phyloP scores from a whole-genome alignment of 2,329 filamentous ascomycete genomes.

The Pseudocercospora vitis region DNA sequence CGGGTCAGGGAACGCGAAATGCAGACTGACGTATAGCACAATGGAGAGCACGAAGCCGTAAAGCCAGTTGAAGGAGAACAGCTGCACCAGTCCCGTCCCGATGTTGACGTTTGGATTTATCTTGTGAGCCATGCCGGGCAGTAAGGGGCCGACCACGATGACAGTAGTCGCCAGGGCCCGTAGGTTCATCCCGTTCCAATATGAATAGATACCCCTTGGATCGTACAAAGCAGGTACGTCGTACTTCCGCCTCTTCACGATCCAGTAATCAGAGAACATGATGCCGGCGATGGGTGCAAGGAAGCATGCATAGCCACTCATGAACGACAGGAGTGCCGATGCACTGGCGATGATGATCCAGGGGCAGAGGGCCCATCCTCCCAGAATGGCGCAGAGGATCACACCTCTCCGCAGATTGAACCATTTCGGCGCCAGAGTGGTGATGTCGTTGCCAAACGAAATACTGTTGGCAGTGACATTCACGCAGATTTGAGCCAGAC shows the following conservation, averaged over 20 bases:
- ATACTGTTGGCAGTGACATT: constrained; percentile 56
- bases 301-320: constrained; percentile 60
- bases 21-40: constrained; percentile 56
- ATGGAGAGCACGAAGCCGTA: constrained; percentile 59
- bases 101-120: constrained; percentile 19
- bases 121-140: constrained; percentile 48
- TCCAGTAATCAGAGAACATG: constrained; percentile 61
- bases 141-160: constrained; percentile 54
- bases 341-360: constrained; percentile 65
- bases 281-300: constrained; percentile 63
- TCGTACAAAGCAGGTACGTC: constrained; percentile 54
- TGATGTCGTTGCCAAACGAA: constrained; percentile 55
- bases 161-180: constrained; percentile 58
- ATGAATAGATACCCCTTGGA: constrained; percentile 51
- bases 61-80: constrained; percentile 61
- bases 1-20: constrained; percentile 21
- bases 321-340: constrained; percentile 50
- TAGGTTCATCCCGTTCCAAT: constrained; percentile 57
- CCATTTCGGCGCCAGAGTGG: constrained; percentile 52
- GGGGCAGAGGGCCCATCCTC: constrained; percentile 58
- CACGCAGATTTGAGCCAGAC: constrained; percentile 58
- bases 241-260: constrained; percentile 51
- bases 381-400: constrained; percentile 48
- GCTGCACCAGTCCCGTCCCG: constrained; percentile 14
- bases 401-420: constrained; percentile 46